phyloP scores from a whole-genome alignment of 208 protist species.

The Acanthamoeba castellanii region DNA sequence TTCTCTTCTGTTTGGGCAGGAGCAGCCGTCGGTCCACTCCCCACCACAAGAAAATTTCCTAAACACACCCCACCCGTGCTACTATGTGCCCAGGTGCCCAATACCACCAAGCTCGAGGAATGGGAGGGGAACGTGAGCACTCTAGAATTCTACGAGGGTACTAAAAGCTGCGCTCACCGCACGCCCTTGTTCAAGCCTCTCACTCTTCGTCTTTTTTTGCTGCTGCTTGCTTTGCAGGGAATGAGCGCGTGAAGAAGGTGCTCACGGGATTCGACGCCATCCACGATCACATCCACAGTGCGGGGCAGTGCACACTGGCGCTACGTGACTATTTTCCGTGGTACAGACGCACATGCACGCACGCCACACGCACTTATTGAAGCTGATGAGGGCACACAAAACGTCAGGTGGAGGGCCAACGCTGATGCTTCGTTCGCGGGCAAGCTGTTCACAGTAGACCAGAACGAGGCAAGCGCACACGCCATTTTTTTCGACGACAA shows the following conservation, averaged over 20 bases:
- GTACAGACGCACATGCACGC: not conserved
- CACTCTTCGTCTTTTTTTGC: not conserved
- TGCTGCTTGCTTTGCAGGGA: not conserved
- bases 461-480: not conserved
- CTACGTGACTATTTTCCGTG: conserved; percentile 53
- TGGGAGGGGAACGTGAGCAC: not conserved
- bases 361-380: not conserved
- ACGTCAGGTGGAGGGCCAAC: conserved; percentile 32
- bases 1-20: no score
- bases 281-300: conserved; percentile 19
- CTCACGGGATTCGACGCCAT: conserved; percentile 12
- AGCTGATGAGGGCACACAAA: not conserved
- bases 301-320: not conserved
- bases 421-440: not conserved
- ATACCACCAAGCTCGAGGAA: not conserved
- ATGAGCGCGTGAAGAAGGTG: not conserved
- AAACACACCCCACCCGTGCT: no score
- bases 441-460: conserved; percentile 21
- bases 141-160: not conserved
- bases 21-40: no score
- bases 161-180: no score
- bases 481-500: conserved; percentile 70
- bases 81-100: conserved; percentile 42
- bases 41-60: no score
- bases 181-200: not conserved